Conservation (phyloP, 208 protist genomes). For the Leishmania lainsoni region DNA sequence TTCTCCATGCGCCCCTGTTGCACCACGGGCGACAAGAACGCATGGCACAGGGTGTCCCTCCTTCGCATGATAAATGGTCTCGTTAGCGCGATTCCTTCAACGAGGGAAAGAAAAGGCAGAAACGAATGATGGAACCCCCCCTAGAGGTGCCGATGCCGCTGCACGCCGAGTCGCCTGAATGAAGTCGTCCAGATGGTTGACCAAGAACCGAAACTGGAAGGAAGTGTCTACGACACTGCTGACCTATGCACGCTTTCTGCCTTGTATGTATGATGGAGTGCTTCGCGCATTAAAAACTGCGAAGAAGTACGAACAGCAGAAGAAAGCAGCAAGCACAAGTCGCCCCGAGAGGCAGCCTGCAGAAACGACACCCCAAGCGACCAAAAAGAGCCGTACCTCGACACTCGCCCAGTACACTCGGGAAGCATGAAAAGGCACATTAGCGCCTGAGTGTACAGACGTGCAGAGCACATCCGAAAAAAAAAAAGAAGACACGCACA, state of each 20-base stretch:
- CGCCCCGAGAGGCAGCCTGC: not conserved
- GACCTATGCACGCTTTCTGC: too few relatives aligned
- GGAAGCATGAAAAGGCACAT: not conserved
- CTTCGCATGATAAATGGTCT: not conserved
- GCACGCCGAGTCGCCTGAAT: not conserved
- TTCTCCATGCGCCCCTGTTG: not conserved
- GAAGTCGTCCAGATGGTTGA: not conserved
- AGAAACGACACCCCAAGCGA: not conserved
- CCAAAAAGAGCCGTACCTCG: not conserved
- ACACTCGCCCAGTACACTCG: not conserved
- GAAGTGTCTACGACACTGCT: not conserved
- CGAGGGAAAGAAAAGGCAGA: not conserved
- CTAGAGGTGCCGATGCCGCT: not conserved
- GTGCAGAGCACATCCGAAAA: not conserved
- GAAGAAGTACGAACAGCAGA: not conserved
- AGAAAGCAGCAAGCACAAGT: not conserved
- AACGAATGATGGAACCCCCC: not conserved
- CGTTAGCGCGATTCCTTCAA: not conserved
- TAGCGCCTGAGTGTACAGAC: not conserved
- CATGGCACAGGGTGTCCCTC: not conserved
- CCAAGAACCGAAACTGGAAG: not conserved
- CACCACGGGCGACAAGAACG: not conserved
- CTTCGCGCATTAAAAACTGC: not conserved
- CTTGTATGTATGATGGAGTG: not conserved
- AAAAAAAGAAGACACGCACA: not conserved